Conservation (phyloP, 169 alveolate genomes). For the Cytauxzoon felis region DNA sequence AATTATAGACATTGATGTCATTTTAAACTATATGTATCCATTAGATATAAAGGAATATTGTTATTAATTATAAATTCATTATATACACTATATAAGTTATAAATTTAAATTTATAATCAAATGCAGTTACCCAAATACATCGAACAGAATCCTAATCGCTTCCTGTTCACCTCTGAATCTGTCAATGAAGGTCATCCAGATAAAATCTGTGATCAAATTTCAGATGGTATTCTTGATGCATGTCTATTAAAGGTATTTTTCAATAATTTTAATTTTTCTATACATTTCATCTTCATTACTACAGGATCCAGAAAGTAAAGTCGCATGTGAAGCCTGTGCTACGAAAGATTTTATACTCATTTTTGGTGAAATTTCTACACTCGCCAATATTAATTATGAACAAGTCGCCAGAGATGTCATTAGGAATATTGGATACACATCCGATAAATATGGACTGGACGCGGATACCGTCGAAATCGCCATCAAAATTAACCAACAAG, state of each 20-base stretch:
- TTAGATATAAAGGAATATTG: no score
- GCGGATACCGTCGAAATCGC: conserved; percentile 91
- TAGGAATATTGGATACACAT: conserved; percentile 88
- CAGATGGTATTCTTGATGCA: conserved; percentile 99
- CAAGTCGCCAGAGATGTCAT: conserved; percentile 91
- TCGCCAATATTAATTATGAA: conserved; percentile 87
- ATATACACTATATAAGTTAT: no score
- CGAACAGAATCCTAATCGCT: conserved; percentile 64
- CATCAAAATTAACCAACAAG: conserved; percentile 89
- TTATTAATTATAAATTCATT: no score
- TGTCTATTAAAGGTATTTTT: conserved; percentile 85
- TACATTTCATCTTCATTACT: not conserved
- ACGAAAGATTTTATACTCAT: conserved; percentile 92
- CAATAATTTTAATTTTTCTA: not conserved
- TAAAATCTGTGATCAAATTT: conserved; percentile 98
- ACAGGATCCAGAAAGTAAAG: conserved; percentile 88
- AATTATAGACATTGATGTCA: no score
- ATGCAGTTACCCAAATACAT: conserved; percentile 1
- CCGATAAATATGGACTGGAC: conserved; percentile 87
- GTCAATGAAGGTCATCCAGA: conserved; percentile 99
- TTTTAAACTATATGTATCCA: no score
- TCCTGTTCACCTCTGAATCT: conserved; percentile 97
- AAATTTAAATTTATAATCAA: no score
- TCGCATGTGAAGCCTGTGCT: conserved; percentile 95
- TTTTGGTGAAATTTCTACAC: conserved; percentile 96